phyloP scores from a whole-genome alignment of 495 filamentous ascomycete genomes.

The Halenospora varia region DNA sequence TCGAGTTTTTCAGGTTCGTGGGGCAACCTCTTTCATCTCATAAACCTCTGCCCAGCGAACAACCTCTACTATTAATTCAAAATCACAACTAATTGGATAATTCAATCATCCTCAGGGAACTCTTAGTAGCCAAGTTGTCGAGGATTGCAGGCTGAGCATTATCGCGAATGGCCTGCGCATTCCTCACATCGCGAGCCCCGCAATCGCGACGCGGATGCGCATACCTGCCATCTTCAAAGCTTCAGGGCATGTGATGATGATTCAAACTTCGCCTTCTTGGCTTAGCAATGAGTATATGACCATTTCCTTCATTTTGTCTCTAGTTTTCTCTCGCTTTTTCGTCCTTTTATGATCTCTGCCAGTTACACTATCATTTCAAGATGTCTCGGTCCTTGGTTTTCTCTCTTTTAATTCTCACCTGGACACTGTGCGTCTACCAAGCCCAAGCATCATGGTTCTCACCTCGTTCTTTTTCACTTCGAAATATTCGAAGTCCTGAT shows the following conservation, averaged over 20 bases:
- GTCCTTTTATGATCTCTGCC: background rate
- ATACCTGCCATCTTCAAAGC: background rate
- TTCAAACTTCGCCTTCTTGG: background rate
- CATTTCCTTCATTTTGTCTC: background rate
- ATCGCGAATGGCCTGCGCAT: background rate
- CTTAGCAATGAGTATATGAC: background rate
- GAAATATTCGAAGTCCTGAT: background rate
- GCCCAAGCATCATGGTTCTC: constrained; percentile 2
- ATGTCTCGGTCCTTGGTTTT: background rate
- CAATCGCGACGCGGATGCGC: background rate
- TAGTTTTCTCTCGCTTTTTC: background rate
- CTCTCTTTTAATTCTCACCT: background rate
- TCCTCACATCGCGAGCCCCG: background rate
- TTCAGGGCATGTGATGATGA: background rate
- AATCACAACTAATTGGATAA: no score
- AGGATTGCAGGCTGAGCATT: background rate
- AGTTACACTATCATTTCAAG: constrained; percentile 1
- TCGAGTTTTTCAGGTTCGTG: no score
- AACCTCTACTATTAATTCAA: no score
- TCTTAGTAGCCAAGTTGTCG: no score
- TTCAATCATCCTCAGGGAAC: no score
- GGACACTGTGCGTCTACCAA: constrained; percentile 7
- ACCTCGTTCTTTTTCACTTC: background rate
- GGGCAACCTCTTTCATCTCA: background rate
- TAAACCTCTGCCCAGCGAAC: no score